These are phyloP conservation scores for Cinchona pubescens DNA, from an alignment of 257 asterid species.

Conservation along the genomic window DNA sequence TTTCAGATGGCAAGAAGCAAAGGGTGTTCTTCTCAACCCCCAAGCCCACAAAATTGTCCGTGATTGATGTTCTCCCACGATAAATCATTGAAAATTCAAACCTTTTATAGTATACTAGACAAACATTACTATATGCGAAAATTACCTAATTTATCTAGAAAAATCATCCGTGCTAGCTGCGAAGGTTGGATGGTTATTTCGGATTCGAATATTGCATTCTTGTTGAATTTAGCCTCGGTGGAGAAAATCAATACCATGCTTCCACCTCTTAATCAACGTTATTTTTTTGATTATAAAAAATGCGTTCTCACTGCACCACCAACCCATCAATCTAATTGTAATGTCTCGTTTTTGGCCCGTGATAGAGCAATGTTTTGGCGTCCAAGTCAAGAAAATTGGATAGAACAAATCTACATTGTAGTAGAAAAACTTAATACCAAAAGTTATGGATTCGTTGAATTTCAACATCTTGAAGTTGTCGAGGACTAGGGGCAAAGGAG, in stretches of 20 bases:
- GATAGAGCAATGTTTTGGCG: background rate
- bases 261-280: background rate
- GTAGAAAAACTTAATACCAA: too few species aligned
- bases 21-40: too few species aligned
- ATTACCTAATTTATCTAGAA: background rate
- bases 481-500: background rate
- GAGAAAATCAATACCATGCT: background rate
- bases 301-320: slow-evolving; percentile 1
- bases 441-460: background rate
- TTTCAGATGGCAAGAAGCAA: too few species aligned
- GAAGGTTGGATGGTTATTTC: background rate
- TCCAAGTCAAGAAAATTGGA: background rate
- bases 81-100: background rate
- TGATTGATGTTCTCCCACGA: background rate
- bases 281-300: too few species aligned
- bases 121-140: background rate
- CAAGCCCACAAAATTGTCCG: background rate
- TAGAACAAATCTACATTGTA: background rate
- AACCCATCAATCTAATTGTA: background rate
- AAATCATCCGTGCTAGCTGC: background rate
- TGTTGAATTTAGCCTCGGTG: background rate
- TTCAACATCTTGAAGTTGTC: background rate
- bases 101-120: background rate
- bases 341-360: background rate
- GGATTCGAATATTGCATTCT: background rate